Evolutionary conservation across 2,329 filamentous ascomycete genomes (phyloP), one percentile per base, ranked within the genome.

Genomic region (Trichoderma hamatum): DNA sequence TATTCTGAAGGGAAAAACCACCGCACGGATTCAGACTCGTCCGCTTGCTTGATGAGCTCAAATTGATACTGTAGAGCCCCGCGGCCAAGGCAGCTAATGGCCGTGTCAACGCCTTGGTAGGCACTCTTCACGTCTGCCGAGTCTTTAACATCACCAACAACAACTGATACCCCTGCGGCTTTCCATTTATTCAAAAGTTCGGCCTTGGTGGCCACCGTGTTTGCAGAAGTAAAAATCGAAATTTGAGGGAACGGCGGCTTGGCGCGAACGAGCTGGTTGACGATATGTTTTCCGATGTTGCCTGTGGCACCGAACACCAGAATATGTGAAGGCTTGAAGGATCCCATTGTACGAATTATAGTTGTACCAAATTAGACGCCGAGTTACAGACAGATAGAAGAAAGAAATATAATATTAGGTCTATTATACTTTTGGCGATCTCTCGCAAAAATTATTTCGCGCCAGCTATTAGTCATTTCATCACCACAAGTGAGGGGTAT

Each of bases 1-100:
- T 89, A 92, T 76, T 92, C 89, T 9, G 87, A 90, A 0, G 90
- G 89, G 71, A 90, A 86, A 80, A 92, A 90, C 81, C 86, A 86
- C 71, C 84, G 83, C 36, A 92, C 85, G 28, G 78, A 82, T 2
- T 80, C 76, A 0, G 84, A 83, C 65, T 82, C 77, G 49, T 87
- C 85, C 14, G 90, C 89, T 28, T 89, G 80, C 54, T 80, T 80
- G 63, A 92, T 84, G n/a, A 92, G 83, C 3, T 84, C 79, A 68
- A 89, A 85, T 73, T 92, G 90, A 10, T 83, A 78, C 26, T 84
- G 82, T 19, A 93, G 85, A 0, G 84, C 87, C n/a, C 82, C 83
- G 62, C 90, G 84, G 3, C 90, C 90, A 1, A 92, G 82, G 2
- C 87, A 86, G 24, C 86, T 90, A 60, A 92, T 80, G 52, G 92